Evolutionary conservation across 768 basidiomycete species (phyloP).

Genomic region (Rhodotorula babjevae): DNA sequence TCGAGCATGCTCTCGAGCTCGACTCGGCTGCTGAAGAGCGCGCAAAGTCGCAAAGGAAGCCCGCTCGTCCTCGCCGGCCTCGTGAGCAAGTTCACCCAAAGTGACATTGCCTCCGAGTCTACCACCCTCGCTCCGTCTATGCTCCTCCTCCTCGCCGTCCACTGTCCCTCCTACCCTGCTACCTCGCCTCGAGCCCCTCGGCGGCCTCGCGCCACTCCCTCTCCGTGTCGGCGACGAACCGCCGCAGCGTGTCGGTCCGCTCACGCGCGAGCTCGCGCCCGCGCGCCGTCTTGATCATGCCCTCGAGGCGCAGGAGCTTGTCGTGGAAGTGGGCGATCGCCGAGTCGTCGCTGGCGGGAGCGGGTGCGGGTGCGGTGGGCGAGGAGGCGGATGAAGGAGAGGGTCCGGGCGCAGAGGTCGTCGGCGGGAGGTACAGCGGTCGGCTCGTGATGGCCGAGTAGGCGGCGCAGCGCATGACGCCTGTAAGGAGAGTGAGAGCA

Average conservation of each 20-base stretch:
- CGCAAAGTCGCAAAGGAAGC: too few species aligned
- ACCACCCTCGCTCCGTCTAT: background rate
- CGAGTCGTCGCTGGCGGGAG: constrained; percentile 3
- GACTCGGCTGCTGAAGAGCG: too few species aligned
- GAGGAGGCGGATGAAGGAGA: background rate
- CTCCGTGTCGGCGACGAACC: constrained; percentile 18
- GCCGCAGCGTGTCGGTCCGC: constrained; percentile 19
- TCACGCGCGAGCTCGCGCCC: constrained; percentile 17
- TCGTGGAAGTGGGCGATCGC: constrained; percentile 41
- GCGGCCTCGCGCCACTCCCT: constrained; percentile 24
- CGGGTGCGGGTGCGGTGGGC: background rate
- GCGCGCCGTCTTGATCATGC: constrained; percentile 34
- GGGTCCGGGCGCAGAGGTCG: background rate
- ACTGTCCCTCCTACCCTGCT: background rate
- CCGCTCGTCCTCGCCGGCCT: too few species aligned
- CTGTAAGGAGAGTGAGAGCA: background rate
- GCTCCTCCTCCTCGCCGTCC: background rate
- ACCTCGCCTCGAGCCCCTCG: background rate
- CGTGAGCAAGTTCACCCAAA: too few species aligned
- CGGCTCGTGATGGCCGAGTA: constrained; percentile 31
- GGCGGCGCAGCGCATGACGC: constrained; percentile 40
- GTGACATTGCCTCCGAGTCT: too few species aligned
- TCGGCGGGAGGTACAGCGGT: constrained; percentile 16
- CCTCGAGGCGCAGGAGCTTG: constrained; percentile 39
- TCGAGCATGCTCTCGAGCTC: too few species aligned